These are phyloP conservation scores for Hypholoma sublateritium DNA, from an alignment of 768 basidiomycete genomes.

Conservation along the genomic window DNA sequence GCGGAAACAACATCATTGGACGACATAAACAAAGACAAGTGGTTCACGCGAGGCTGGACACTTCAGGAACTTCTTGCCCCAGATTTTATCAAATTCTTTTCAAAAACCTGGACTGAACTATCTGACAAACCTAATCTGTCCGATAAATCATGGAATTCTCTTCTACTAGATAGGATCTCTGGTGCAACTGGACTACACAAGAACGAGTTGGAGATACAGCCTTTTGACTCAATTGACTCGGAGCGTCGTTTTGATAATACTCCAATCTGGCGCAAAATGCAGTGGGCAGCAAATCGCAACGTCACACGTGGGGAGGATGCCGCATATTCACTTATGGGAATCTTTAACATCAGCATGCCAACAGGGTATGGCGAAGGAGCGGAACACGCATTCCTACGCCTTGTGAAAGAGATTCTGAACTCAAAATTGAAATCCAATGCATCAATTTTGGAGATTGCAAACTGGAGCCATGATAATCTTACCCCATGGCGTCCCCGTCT, in stretches of 20 bases:
- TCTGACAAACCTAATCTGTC: background rate
- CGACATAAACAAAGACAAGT: background rate
- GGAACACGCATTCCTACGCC: background rate
- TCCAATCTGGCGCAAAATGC: background rate
- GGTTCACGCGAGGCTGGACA: constrained; percentile 4
- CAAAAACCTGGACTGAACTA: background rate
- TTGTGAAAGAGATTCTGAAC: background rate
- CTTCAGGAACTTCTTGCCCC: background rate
- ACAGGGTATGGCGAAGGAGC: background rate
- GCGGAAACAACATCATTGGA: background rate
- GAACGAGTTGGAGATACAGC: background rate
- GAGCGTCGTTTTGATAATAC: too few relatives aligned
- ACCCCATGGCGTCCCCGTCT: too few relatives aligned
- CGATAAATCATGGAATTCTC: too few relatives aligned
- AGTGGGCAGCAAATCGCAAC: constrained; percentile 1
- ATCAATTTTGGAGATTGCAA: background rate
- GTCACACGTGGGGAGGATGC: background rate
- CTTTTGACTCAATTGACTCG: too few relatives aligned
- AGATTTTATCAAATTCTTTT: background rate
- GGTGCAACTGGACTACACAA: background rate
- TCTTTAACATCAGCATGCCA: background rate
- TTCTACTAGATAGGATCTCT: background rate
- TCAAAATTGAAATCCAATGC: background rate
- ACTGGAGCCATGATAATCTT: background rate
- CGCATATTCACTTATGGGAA: constrained; percentile 2